Conservation (phyloP, 2,329 filamentous ascomycete genomes). For the Nemania diffusa region DNA sequence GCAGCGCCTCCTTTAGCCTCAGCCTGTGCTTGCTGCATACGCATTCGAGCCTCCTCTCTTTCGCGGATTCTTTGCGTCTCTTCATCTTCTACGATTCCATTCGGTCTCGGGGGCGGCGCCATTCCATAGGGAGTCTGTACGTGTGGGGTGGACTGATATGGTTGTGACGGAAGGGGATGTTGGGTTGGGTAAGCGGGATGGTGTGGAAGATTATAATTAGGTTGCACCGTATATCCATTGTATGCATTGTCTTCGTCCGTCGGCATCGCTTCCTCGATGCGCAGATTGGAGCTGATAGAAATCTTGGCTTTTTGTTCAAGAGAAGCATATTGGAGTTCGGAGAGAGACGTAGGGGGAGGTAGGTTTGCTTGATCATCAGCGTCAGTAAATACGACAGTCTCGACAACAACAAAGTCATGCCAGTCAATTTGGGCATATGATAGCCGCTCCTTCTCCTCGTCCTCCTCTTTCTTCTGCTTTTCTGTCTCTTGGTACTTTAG, state of each 20-base stretch:
- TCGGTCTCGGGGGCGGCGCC: slow-evolving; percentile 48
- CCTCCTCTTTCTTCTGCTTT: slow-evolving; percentile 88
- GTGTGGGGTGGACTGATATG: slow-evolving; percentile 52
- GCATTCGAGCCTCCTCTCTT: slow-evolving; percentile 66
- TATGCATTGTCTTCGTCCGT: slow-evolving; percentile 75
- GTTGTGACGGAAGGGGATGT: slow-evolving; percentile 52
- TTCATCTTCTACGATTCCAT: slow-evolving; percentile 66
- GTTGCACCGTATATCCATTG: slow-evolving; percentile 58
- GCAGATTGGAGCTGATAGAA: slow-evolving; percentile 81
- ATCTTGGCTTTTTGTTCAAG: slow-evolving; percentile 94
- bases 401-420: slow-evolving; percentile 96
- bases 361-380: slow-evolving; percentile 86
- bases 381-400: slow-evolving; percentile 92
- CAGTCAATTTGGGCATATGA: slow-evolving; percentile 91
- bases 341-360: slow-evolving; percentile 87
- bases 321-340: slow-evolving; percentile 92
- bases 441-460: slow-evolving; percentile 81
- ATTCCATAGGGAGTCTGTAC: slow-evolving; percentile 49
- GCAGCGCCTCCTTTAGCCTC: slow-evolving; percentile 74
- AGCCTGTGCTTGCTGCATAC: slow-evolving; percentile 81
- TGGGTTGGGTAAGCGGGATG: slow-evolving; percentile 56
- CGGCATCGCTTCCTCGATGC: slow-evolving; percentile 96
- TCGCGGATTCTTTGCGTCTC: slow-evolving; percentile 73
- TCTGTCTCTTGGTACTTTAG: slow-evolving; percentile 84
- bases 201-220: slow-evolving; percentile 54